Percentiles rank a stretch among this genome's conserved stretches.
These are phyloP conservation scores for Bocquillonia castaneifolia DNA, from an alignment of 441 rosid genomes.

Conservation along the genomic window DNA sequence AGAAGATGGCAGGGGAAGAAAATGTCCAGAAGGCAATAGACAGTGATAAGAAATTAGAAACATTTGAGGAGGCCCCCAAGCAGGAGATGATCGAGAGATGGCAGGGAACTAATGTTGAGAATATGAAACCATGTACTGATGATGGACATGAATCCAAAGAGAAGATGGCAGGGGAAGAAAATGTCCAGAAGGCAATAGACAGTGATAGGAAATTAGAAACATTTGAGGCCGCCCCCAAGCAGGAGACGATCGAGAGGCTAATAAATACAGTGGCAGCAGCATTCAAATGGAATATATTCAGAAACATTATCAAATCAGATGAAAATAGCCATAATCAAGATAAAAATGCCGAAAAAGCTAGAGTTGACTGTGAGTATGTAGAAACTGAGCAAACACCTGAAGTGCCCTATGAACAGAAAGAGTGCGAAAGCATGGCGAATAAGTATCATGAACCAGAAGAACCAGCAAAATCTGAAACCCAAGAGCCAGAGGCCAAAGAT, in stretches of 20 bases:
- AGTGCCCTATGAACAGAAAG: slow-evolving; percentile 19
- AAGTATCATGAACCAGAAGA: slow-evolving; percentile 24
- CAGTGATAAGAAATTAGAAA: slow-evolving; percentile 4
- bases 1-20: slow-evolving; percentile 21
- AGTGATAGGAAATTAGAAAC: slow-evolving; percentile 3
- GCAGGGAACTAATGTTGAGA: slow-evolving; percentile 24
- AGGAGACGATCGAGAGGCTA: slow-evolving; percentile 5
- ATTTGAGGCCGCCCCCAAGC: slow-evolving; percentile 6
- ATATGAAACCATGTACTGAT: slow-evolving; percentile 18
- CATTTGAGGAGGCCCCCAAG: slow-evolving; percentile 5
- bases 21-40: slow-evolving; percentile 26
- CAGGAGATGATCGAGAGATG: slow-evolving; percentile 8
- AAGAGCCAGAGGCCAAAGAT: slow-evolving; percentile 23
- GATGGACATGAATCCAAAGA: slow-evolving; percentile 28
- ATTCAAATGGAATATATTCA: slow-evolving; percentile 12
- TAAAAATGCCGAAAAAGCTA: slow-evolving; percentile 2
- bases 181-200: slow-evolving; percentile 25
- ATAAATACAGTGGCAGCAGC: slow-evolving; percentile 9
- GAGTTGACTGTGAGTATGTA: not conserved
- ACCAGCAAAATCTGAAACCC: slow-evolving; percentile 22
- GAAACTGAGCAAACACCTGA: slow-evolving; percentile 6
- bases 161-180: slow-evolving; percentile 19
- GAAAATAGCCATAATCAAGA: slow-evolving; percentile 21
- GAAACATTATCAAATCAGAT: slow-evolving; percentile 20
- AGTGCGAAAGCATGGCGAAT: slow-evolving; percentile 22